A percentile compares a stretch with the other conserved stretches of the same genome.
These are phyloP conservation scores for Endocalyx cinctus DNA, from an alignment of 2,329 filamentous ascomycete species.

Conservation along the genomic window DNA sequence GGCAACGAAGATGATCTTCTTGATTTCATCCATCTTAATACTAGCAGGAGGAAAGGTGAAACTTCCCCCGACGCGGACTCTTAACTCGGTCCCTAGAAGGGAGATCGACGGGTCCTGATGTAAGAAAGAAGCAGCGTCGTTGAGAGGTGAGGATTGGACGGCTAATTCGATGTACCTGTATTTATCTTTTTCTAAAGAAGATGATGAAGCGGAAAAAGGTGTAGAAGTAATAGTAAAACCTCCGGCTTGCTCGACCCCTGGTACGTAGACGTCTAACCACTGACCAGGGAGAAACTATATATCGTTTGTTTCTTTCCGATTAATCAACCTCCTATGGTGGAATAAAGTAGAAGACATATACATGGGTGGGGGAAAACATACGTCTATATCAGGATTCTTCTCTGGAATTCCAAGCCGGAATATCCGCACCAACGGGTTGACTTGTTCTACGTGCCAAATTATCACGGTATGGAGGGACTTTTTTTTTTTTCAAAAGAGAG, in stretches of 20 bases:
- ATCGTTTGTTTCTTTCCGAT: not conserved
- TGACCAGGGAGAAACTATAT: slow-evolving; percentile 73
- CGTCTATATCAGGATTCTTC: too few species aligned
- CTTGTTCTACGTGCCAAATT: slow-evolving; percentile 54
- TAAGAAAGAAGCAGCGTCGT: slow-evolving; percentile 72
- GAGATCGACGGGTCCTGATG: slow-evolving; percentile 53
- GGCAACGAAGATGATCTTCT: slow-evolving; percentile 67
- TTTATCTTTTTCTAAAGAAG: slow-evolving; percentile 14
- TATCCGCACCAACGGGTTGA: slow-evolving; percentile 66
- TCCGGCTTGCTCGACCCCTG: slow-evolving; percentile 63
- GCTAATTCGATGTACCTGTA: slow-evolving; percentile 68
- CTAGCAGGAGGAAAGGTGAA: slow-evolving; percentile 71
- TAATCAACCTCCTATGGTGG: not conserved
- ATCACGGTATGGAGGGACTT: slow-evolving; percentile 57
- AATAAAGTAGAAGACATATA: slow-evolving; percentile 23
- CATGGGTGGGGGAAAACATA: slow-evolving; percentile 43
- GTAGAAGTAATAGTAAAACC: slow-evolving; percentile 86
- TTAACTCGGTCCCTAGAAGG: slow-evolving; percentile 55
- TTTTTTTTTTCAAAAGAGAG: slow-evolving; percentile 1
- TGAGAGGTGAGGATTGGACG: slow-evolving; percentile 65
- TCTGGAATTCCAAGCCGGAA: slow-evolving; percentile 58
- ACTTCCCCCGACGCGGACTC: slow-evolving; percentile 71
- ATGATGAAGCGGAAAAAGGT: slow-evolving; percentile 48
- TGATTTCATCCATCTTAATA: slow-evolving; percentile 38
- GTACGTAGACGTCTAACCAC: slow-evolving; percentile 82